These are phyloP conservation scores for Malassezia yamatoensis DNA, from an alignment of 1,284 basidiomycete species.

Conservation along the genomic window DNA sequence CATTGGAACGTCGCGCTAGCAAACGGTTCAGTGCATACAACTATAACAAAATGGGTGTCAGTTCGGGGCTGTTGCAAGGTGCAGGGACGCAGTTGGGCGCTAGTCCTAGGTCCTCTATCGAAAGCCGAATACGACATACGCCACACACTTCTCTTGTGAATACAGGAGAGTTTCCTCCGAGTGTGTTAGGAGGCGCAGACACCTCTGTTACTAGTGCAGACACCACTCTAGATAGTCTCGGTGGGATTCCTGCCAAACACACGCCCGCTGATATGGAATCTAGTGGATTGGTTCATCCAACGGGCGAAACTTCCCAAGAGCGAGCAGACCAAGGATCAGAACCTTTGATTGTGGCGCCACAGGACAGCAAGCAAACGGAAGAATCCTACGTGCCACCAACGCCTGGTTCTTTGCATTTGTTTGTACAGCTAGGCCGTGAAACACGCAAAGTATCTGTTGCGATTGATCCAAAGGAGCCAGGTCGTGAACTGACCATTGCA, in stretches of 20 bases:
- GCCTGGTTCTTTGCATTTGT: slow-evolving; percentile 52
- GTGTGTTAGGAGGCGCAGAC: no score
- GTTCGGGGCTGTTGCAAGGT: slow-evolving; percentile 11
- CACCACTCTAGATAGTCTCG: no score
- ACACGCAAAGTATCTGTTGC: slow-evolving; percentile 78
- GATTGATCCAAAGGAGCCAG: slow-evolving; percentile 22
- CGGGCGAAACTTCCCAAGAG: no score
- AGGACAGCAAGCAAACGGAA: no score
- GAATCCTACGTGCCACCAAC: neutral
- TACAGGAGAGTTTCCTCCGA: neutral
- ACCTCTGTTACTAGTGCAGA: no score
- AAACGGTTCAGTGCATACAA: slow-evolving; percentile 95
- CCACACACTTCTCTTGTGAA: neutral
- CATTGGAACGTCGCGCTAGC: slow-evolving; percentile 78
- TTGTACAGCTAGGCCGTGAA: slow-evolving; percentile 80
- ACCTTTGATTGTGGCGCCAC: no score
- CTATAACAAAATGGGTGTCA: slow-evolving; percentile 76
- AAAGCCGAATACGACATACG: neutral
- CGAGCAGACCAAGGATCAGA: no score
- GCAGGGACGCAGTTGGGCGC: slow-evolving; percentile 1
- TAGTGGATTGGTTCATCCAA: no score
- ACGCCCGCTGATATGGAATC: no score
- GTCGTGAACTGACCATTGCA: slow-evolving; percentile 56
- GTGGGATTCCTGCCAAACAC: no score
- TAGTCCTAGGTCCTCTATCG: slow-evolving; percentile 1